Base-by-base conservation (phyloP, 2,329 filamentous ascomycete species). In the Akanthomyces dipterigenus region DNA sequence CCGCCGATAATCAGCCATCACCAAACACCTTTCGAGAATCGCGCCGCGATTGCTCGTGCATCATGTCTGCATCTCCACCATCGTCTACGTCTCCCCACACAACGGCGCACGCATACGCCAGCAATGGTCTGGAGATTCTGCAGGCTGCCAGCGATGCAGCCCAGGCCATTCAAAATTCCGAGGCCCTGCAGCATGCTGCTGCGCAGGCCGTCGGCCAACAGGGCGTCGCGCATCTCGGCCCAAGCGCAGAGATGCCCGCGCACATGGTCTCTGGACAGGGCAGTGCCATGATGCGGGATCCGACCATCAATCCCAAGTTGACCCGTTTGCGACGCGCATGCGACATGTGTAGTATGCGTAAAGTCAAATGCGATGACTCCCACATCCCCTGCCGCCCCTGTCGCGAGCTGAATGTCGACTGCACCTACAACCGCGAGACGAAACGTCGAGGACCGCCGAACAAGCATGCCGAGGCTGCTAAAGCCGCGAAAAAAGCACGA, bases 261-360 rank as follows among this genome's bases (percentile, higher is more conserved):
- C 69, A 70, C 60, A 66, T 71, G 62, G 56, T 69, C 42, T n/a
- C 60, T 60, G 53, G 67, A 60, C 58, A 61, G 49, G 12, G 14
- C 38, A 18, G 11, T 26, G 38, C 57, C 50, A 38, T 55, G 50
- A 46, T 72, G 65, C 73, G 76, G 45, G 77, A 79, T 61, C 75
- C 76, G 8, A 75, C 73, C 14, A 70, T 78, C 59, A 79, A 78
- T 60, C 76, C 76, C 18, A 84, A 83, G 71, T 73, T 81, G 50
- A 85, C 82, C 31, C 80, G 83, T 7, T 75, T 86, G 36, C 77
- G 83, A 63, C 79, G 83, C 55, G 83, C 83, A 16, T 86, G 83
- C 66, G 83, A 86, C 65, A 82, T 86, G 77, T 86, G 83, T 69
- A 85, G 82, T 62, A 80, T 82, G 71, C 80, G 83, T 62, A 86